Conservation (phyloP, 768 basidiomycete genomes). For the Crucibulum laeve region DNA sequence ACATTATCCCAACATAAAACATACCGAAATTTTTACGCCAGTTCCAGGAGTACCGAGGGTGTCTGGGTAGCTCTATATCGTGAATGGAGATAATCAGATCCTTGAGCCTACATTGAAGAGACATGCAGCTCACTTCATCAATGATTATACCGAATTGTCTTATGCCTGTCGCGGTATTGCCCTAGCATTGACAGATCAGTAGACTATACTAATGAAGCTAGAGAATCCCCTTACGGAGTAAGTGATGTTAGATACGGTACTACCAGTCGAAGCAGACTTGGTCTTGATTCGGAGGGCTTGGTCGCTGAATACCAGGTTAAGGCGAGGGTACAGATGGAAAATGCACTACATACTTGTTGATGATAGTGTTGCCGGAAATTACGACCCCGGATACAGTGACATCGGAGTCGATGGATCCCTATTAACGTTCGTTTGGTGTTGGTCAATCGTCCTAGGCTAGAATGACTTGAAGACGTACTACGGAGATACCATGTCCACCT, state of each 20-base stretch:
- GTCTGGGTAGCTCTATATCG: conserved; percentile 49
- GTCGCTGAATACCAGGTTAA: conserved; percentile 28
- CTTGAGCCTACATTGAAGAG: neutral
- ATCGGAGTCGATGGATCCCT: conserved; percentile 54
- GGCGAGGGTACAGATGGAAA: neutral
- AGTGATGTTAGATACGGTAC: conserved; percentile 44
- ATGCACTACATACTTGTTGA: conserved; percentile 38
- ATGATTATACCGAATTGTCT: conserved; percentile 53
- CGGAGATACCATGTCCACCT: conserved; percentile 62
- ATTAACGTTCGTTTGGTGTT: neutral
- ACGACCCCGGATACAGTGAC: conserved; percentile 40
- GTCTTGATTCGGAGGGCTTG: conserved; percentile 65
- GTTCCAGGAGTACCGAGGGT: conserved; percentile 49
- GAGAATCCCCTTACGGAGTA: conserved; percentile 32
- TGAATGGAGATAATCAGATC: neutral
- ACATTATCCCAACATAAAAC: conserved; percentile 9
- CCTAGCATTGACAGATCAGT: conserved; percentile 20
- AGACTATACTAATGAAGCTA: conserved; percentile 1
- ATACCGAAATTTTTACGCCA: conserved; percentile 54
- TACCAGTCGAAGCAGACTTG: conserved; percentile 34
- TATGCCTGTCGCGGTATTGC: conserved; percentile 48
- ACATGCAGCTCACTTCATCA: conserved; percentile 38
- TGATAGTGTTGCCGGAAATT: conserved; percentile 48
- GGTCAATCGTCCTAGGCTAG: neutral
- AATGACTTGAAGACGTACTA: conserved; percentile 33